Evolutionary conservation across 208 protist species (phyloP), one percentile per base, ranked within the genome.

Genomic region (Blastocrithidia nonstop): DNA sequence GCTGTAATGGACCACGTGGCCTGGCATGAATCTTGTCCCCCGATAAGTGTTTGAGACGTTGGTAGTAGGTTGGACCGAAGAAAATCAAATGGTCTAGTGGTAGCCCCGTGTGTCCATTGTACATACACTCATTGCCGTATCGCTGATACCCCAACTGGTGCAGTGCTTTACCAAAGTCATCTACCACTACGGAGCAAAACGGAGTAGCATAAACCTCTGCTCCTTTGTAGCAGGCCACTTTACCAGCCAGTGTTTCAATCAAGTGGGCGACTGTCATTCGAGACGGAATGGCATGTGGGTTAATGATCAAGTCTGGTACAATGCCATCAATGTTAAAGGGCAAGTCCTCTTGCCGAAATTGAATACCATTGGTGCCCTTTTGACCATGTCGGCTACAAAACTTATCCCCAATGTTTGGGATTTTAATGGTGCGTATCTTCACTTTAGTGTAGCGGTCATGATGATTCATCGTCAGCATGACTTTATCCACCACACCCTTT

Each of bases 21-120:
- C 98, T 73, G 7, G 97, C 95, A 59, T 99, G 98, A 73, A 99
- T 99, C 64, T 99, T 99, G 69, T 99, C 98, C 16, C 97, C 81
- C 0, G 99, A 98, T 96, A 99, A 99, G 70, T 99, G 98, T 78
- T 99, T 99, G 4, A 99, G 86, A 52, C 97, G 97, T 71, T 99
- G 98, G 71, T 99, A 99, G 65, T 97, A 99, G 24, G 99, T 97
- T 5, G 98, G 98, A 0, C 98, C 98, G 43, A 99, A 96, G 63
- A 99, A 99, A 39, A 99, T 94, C 57, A 98, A 97, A 22, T 93
- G 79, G 6, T 72, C 52, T 25, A 99, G 57, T 27, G 88, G 71
- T 57, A 98, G 88, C n/a, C 98, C 98, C 1, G 97, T 99, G 24
- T 98, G 87, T 19, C 97, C 97, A 22, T 66, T 82, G 47, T 82